Base-by-base conservation (phyloP, 2,329 filamentous ascomycete species). In the Coniochaeta ligniaria region DNA sequence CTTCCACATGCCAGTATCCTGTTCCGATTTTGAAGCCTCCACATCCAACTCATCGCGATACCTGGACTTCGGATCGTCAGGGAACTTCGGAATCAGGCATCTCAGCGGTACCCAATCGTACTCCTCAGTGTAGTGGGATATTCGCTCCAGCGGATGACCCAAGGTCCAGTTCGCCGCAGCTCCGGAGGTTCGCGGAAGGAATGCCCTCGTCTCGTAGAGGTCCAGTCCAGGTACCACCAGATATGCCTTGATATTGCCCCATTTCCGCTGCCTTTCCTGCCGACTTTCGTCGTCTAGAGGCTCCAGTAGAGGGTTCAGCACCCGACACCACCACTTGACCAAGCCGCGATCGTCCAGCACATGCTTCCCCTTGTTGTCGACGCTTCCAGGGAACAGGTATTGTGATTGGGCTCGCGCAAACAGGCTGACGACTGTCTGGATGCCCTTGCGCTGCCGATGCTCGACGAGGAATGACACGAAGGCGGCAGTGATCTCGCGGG, bases 271-370 rank as follows among this genome's bases (percentile, higher is more conserved):
- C 5, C 68, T 67, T 8, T 63, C 64, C 58, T 66, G 69, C 20
- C 31, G n/a, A 66, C 28, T 76, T 68, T 43, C 70, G 63, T 66
- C 68, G 65, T 56, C 70, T 69, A 82, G 74, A 16, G 74, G 64
- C 58, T 79, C 76, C 12, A 96, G 74, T 3, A 97, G 78, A 0
- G 90, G 89, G 69, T 97, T 89, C 14, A 97, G 76, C 12, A 94
- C 90, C 17, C 85, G 88, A 70, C 92, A 96, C 95, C 95, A 99
- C 95, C 95, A 99, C 68, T 88, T 91, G 22, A 99, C 91, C 58
- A 99, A 78, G 0, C 90, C 91, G 35, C 92, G 83, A 68, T 99
- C 95, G 68, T 96, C 92, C 9, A 98, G 78, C 0, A 99, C 89
- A 76, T 99, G 95, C 71, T 99, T 99, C 2, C 84, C 84, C 20